These are phyloP conservation scores for Komagataella pseudopastoris DNA, from an alignment of 805 yeast species.

Conservation along the genomic window DNA sequence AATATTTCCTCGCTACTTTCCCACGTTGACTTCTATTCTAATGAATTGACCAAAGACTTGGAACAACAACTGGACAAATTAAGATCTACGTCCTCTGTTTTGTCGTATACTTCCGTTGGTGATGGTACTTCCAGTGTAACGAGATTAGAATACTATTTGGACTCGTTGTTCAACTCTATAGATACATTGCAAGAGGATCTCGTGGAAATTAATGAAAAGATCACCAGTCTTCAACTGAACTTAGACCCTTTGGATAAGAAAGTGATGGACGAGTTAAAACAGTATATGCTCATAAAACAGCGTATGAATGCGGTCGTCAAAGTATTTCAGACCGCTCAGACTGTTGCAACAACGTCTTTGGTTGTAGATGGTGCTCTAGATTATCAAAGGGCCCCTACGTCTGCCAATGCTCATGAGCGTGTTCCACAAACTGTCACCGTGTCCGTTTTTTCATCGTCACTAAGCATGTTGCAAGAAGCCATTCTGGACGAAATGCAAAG, in stretches of 20 bases:
- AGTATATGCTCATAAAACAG: constrained; percentile 28
- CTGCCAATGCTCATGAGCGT: not conserved
- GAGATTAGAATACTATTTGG: constrained; percentile 53
- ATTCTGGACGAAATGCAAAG: constrained; percentile 24
- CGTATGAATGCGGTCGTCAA: constrained; percentile 32
- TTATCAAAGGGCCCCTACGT: constrained; percentile 5
- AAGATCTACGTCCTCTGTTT: constrained; percentile 35
- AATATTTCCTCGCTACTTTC: constrained; percentile 37
- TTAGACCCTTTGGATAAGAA: constrained; percentile 6
- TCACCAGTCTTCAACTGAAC: constrained; percentile 5
- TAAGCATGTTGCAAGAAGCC: constrained; percentile 30
- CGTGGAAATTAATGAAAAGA: constrained; percentile 13
- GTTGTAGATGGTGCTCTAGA: not conserved
- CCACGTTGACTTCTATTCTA: constrained; percentile 50
- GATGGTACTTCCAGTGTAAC: constrained; percentile 26
- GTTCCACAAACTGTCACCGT: constrained; percentile 7
- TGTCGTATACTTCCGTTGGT: constrained; percentile 18
- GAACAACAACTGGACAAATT: constrained; percentile 34
- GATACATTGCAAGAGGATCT: constrained; percentile 40
- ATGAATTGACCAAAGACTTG: constrained; percentile 40
- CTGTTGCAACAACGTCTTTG: not conserved
- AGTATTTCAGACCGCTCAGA: constrained; percentile 29
- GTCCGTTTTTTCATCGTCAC: constrained; percentile 20
- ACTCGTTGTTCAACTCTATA: constrained; percentile 44
- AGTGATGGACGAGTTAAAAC: constrained; percentile 23